These are phyloP conservation scores for Aspergillus egyptiacus DNA, from an alignment of 495 filamentous ascomycete genomes.

Conservation along the genomic window DNA sequence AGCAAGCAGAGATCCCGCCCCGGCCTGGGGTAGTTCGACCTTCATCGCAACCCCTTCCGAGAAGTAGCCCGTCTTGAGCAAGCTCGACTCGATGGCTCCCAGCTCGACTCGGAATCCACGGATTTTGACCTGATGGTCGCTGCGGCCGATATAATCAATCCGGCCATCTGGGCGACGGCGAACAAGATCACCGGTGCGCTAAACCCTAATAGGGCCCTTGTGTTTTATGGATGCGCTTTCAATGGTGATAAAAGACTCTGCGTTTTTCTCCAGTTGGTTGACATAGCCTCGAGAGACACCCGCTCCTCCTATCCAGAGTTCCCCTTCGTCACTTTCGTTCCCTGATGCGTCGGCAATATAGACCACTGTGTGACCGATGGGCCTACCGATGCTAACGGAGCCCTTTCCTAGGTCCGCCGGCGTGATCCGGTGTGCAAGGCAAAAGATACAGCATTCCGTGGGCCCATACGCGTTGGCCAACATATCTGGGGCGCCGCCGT, in stretches of 20 bases:
- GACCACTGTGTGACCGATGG: not conserved
- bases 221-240: not conserved
- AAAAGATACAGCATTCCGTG: slow-evolving; percentile 1
- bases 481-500: not conserved
- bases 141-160: slow-evolving; percentile 23
- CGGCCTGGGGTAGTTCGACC: not conserved
- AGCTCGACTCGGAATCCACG: slow-evolving; percentile 45
- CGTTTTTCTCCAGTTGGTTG: not conserved
- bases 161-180: slow-evolving; percentile 19
- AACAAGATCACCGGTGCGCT: slow-evolving; percentile 16
- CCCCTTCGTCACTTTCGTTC: slow-evolving; percentile 19
- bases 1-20: not conserved
- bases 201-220: not conserved
- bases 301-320: not conserved
- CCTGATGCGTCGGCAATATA: slow-evolving; percentile 5
- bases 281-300: not conserved
- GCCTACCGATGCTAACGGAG: slow-evolving; percentile 1
- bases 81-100: slow-evolving; percentile 32
- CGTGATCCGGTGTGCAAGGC: not conserved
- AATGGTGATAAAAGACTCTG: not conserved
- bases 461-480: slow-evolving; percentile 10
- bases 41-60: not conserved
- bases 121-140: slow-evolving; percentile 43
- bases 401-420: not conserved
- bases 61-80: not conserved